Evolutionary conservation across 768 basidiomycete species (phyloP).

Genomic region (Lactifluus piperatus): DNA sequence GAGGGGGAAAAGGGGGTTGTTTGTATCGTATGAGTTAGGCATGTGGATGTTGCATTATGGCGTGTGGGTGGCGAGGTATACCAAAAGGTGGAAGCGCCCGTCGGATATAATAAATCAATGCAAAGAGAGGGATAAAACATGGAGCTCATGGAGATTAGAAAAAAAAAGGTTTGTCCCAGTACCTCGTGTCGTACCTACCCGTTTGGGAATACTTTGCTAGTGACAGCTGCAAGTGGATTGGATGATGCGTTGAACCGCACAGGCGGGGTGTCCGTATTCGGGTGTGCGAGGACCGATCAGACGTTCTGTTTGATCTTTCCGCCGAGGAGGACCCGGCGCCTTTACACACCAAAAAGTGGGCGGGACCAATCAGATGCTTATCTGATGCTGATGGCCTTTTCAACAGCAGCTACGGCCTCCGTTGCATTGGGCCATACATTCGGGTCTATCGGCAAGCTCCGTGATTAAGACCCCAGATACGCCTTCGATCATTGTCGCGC

Average conservation of each 20-base stretch:
- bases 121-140: neutral
- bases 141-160: no score
- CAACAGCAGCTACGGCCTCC: conserved; percentile 13
- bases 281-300: conserved; percentile 17
- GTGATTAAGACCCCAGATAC: conserved; percentile 11
- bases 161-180: neutral
- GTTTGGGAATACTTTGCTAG: conserved; percentile 7
- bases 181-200: neutral
- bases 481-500: conserved; percentile 17
- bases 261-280: conserved; percentile 16
- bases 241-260: conserved; percentile 7
- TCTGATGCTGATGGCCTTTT: conserved; percentile 18
- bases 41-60: neutral
- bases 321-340: conserved; percentile 17
- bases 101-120: neutral
- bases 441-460: conserved; percentile 8
- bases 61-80: neutral
- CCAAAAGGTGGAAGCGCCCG: neutral
- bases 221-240: neutral
- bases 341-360: conserved; percentile 8
- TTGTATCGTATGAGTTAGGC: neutral
- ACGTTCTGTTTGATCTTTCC: conserved; percentile 20
- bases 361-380: conserved; percentile 18
- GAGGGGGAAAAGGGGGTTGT: neutral
- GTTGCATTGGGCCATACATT: conserved; percentile 2